A percentile compares a stretch with the other conserved stretches of the same genome.
phyloP scores from a whole-genome alignment of 179 eudicot species.

The Beta macrorhiza region DNA sequence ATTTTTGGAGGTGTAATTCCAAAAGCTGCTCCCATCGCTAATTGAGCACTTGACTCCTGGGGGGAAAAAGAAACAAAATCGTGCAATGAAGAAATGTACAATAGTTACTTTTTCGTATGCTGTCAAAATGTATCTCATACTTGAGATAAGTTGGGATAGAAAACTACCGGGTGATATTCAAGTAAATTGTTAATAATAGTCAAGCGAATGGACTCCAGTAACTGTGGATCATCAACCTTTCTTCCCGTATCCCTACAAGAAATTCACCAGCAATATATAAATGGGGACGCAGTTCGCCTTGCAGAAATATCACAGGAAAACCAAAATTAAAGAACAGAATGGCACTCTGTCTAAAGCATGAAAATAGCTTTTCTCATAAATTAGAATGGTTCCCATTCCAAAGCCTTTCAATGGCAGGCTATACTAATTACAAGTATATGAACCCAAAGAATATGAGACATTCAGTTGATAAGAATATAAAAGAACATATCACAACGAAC shows the following conservation, averaged over 20 bases:
- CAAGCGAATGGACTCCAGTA: conserved; percentile 90
- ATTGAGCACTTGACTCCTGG: conserved; percentile 82
- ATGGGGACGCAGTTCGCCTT: background rate
- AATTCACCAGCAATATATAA: conserved; percentile 21
- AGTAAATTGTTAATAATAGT: conserved; percentile 89
- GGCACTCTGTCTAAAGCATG: background rate
- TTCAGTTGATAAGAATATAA: background rate
- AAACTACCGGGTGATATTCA: conserved; percentile 81
- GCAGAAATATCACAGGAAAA: background rate
- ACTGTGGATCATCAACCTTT: conserved; percentile 89
- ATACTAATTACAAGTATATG: background rate
- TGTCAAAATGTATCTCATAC: background rate
- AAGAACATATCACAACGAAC: background rate
- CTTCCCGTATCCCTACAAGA: conserved; percentile 75
- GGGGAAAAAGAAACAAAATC: conserved; percentile 23
- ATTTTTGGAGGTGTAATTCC: conserved; percentile 62
- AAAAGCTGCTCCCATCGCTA: conserved; percentile 95
- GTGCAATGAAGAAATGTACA: background rate
- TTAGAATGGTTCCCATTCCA: background rate
- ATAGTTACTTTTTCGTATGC: background rate
- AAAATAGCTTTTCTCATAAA: background rate
- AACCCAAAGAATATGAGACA: background rate
- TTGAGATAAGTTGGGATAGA: conserved; percentile 1
- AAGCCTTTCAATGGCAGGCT: background rate
- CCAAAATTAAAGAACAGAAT: background rate